phyloP scores from a whole-genome alignment of 345 rosid genomes.

The Ceriops tagal region DNA sequence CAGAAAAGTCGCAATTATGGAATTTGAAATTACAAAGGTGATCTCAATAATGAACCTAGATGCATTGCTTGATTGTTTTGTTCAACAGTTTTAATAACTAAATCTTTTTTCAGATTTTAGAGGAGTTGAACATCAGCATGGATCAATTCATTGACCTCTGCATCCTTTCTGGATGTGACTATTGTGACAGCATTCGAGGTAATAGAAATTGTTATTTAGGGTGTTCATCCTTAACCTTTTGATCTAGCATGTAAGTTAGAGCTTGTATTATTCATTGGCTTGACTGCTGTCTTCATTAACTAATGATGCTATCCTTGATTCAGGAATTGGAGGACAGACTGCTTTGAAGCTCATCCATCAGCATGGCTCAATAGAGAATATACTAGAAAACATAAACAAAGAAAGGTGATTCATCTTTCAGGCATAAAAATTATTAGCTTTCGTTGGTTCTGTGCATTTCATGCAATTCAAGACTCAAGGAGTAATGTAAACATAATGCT shows the following conservation, averaged over 20 bases:
- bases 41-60: conserved; percentile 1
- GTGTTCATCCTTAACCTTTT: not conserved
- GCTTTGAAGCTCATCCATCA: conserved; percentile 93
- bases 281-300: not conserved
- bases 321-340: conserved; percentile 89
- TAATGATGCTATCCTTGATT: conserved; percentile 14
- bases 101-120: conserved; percentile 56
- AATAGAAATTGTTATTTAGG: conserved; percentile 3
- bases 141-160: conserved; percentile 95
- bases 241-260: not conserved
- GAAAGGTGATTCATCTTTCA: conserved; percentile 50
- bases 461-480: not conserved
- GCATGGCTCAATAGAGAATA: conserved; percentile 78
- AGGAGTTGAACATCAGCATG: conserved; percentile 80
- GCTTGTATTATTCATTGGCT: conserved; percentile 5
- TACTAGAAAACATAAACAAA: conserved; percentile 78
- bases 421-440: not conserved
- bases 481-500: not conserved
- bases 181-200: conserved; percentile 95
- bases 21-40: conserved; percentile 85
- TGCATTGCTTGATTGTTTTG: conserved; percentile 8
- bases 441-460: not conserved
- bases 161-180: conserved; percentile 96
- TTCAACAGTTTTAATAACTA: conserved; percentile 13
- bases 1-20: conserved; percentile 89